Percentiles rank a stretch among this genome's conserved stretches.
These are phyloP conservation scores for Colletotrichum karsti DNA, from an alignment of 2,329 filamentous ascomycete species.

Conservation along the genomic window DNA sequence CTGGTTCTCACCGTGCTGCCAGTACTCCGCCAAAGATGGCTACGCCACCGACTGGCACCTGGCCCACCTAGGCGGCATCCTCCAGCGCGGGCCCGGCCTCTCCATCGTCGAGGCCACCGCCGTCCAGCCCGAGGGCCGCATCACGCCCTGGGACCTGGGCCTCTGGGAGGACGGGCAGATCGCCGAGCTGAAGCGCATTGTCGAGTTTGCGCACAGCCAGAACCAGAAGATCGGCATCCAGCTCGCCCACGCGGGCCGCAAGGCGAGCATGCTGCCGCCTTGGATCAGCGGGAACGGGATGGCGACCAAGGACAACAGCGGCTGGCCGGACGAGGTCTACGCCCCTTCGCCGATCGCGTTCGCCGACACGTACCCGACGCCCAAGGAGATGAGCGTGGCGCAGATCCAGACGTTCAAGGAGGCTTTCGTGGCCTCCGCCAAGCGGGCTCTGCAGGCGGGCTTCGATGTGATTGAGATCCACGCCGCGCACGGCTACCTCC, in stretches of 20 bases:
- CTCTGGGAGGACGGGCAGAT: slow-evolving; percentile 77
- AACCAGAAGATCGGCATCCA: slow-evolving; percentile 76
- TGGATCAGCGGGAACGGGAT: slow-evolving; percentile 67
- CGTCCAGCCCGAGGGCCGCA: slow-evolving; percentile 71
- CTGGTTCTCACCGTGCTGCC: slow-evolving; percentile 56
- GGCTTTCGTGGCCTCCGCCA: slow-evolving; percentile 63
- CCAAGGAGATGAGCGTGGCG: slow-evolving; percentile 69
- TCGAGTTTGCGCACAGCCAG: slow-evolving; percentile 66
- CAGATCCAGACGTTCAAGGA: slow-evolving; percentile 73
- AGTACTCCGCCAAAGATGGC: slow-evolving; percentile 56
- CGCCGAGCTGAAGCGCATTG: slow-evolving; percentile 60
- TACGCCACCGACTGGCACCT: slow-evolving; percentile 78
- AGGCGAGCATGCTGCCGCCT: slow-evolving; percentile 62
- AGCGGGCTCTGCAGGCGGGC: slow-evolving; percentile 69
- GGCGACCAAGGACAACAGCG: slow-evolving; percentile 58
- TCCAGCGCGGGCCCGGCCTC: slow-evolving; percentile 72
- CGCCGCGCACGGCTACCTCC: slow-evolving; percentile 76
- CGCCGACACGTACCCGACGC: slow-evolving; percentile 64
- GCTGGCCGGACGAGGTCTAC: slow-evolving; percentile 62
- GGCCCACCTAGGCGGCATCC: slow-evolving; percentile 78
- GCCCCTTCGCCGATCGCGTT: slow-evolving; percentile 60
- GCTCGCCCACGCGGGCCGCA: slow-evolving; percentile 77
- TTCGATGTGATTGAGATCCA: slow-evolving; percentile 79
- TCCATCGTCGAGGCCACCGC: slow-evolving; percentile 72
- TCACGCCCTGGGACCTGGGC: slow-evolving; percentile 73